Percentiles rank a stretch among this genome's conserved stretches.
phyloP scores from a whole-genome alignment of 2,329 filamentous ascomycete species.

The Colletotrichum zoysiae region DNA sequence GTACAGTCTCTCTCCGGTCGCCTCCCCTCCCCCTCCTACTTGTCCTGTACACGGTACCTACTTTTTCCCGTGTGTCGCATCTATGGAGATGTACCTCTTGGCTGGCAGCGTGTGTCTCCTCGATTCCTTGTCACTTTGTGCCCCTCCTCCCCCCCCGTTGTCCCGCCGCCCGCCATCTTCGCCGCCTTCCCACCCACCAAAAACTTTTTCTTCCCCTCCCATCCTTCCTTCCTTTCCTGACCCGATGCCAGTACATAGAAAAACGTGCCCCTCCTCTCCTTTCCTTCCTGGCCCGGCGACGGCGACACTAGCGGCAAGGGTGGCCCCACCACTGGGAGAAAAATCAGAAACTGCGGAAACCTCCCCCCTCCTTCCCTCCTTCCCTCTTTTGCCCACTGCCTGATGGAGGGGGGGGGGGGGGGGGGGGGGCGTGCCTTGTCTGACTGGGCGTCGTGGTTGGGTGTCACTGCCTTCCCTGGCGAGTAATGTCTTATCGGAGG shows the following conservation, averaged over 20 bases:
- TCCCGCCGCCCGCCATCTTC: conserved; percentile 6
- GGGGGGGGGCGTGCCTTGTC: conserved; percentile 10
- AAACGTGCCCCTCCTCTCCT: conserved; percentile 9
- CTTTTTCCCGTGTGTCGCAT: no score
- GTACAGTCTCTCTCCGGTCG: conserved; percentile 1
- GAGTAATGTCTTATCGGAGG: conserved; percentile 47
- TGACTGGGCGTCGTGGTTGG: conserved; percentile 12
- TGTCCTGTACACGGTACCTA: background rate
- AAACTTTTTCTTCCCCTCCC: conserved; percentile 44
- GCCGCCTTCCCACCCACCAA: conserved; percentile 40
- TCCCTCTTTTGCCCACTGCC: conserved; percentile 11
- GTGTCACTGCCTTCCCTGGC: conserved; percentile 33
- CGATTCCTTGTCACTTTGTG: background rate
- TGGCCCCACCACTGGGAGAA: conserved; percentile 37
- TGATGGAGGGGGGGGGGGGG: background rate
- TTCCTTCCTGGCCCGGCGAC: conserved; percentile 39
- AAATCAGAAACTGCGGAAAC: conserved; percentile 43
- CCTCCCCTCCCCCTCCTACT: background rate
- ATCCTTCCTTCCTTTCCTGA: conserved; percentile 21
- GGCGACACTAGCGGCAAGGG: conserved; percentile 41
- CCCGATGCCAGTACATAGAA: background rate
- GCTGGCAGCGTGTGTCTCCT: background rate
- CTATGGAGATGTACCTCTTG: background rate
- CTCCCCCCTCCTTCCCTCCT: conserved; percentile 40
- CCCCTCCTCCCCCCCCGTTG: background rate